Evolutionary conservation across 169 alveolate genomes (phyloP), one percentile per base, ranked within the genome.

Genomic region (Cryptosporidium xiaoi): DNA sequence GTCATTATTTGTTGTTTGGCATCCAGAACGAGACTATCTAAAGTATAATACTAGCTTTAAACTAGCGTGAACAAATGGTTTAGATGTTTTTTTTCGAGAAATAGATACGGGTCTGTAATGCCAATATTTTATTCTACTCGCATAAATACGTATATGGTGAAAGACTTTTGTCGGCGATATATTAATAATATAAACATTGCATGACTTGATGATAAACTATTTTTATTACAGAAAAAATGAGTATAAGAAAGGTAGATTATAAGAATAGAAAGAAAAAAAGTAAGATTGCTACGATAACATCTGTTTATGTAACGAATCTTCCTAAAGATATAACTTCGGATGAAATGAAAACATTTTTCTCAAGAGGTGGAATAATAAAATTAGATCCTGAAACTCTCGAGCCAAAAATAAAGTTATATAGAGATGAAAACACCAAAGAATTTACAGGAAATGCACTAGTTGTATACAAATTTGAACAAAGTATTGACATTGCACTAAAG

Each of bases 391-490:
- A 66, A 44, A 92, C 95, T 15, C 82, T 92, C 4, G 40, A 82
- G 65, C 92, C 93, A 18, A 83, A 69, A 58, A 91, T 93, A 24
- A 95, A 94, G 67, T 82, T 95, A 1, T 95, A 95, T 65, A 82
- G 24, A 50, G 93, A 92, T 82, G 82, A 82, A 18, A 50, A 83
- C 20, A 77, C 71, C 12, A 93, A 93, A 0, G 77, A 71, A 24
- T 91, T 90, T 20, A 91, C 94, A 60, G 97, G 97, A 24, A 96
- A 95, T 85, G 96, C 95, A 2, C 77, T 92, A n/a, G 92, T 95
- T 13, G 91, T 94, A 3, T 95, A 87, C 71, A 92, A 91, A 40
- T 91, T 84, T 83, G 90, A 66, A 18, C 96, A 95, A 82, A 84
- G 94, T 53, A 91, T 94, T 5, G 91, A 91, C n/a, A 69, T 91